A percentile compares a stretch with the other conserved stretches of the same genome.
Conservation (phyloP, 495 filamentous ascomycete species). For the Penicillium taxi region DNA sequence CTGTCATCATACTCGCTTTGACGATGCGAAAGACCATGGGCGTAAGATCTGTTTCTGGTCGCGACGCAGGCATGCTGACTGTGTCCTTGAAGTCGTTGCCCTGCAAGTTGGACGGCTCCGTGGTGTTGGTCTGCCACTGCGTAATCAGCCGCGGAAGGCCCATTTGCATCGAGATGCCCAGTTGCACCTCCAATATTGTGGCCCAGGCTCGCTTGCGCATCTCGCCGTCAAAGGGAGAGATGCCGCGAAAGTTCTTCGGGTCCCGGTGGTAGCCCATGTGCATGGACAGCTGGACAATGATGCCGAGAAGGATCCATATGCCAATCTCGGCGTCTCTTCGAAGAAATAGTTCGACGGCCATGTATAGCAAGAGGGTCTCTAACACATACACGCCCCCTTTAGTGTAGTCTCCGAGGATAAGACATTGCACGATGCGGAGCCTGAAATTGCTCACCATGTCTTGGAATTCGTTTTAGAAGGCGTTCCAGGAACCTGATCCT, state of each 20-base stretch:
- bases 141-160: constrained; percentile 44
- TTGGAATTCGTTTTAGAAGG: too few relatives aligned
- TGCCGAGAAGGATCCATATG: constrained; percentile 40
- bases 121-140: background rate
- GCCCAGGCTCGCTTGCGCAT: constrained; percentile 30
- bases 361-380: constrained; percentile 42
- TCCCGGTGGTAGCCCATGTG: constrained; percentile 53
- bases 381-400: constrained; percentile 37
- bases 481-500: too few relatives aligned
- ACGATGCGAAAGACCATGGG: background rate
- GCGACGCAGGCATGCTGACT: background rate
- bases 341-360: constrained; percentile 33
- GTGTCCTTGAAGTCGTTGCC: background rate
- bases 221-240: constrained; percentile 25
- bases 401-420: constrained; percentile 38
- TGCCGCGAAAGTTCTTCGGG: constrained; percentile 9
- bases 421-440: constrained; percentile 27
- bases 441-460: background rate
- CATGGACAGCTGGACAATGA: constrained; percentile 43
- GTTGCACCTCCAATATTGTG: constrained; percentile 23
- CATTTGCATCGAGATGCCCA: constrained; percentile 40
- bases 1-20: background rate
- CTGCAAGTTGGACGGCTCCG: background rate
- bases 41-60: background rate
- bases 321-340: constrained; percentile 28